Evolutionary conservation across 495 filamentous ascomycete genomes (phyloP), one percentile per base, ranked within the genome.

Genomic region (Hypomontagnella monticulosa): DNA sequence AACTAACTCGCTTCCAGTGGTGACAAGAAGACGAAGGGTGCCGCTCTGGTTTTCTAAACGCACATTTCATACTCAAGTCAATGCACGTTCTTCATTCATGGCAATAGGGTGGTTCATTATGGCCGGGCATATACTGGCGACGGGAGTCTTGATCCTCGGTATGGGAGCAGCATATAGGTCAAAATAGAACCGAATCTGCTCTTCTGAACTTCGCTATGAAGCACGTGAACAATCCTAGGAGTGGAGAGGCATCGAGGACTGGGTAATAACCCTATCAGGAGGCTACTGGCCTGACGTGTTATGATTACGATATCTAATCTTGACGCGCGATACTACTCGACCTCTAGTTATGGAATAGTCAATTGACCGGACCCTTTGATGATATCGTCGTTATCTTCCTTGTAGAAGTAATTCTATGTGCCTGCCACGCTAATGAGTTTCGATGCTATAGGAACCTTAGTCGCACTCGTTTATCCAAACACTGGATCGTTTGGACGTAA

Each of bases 21-120:
- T 85, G 96, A 99, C 89, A 99, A 99, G 93, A 99, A 99, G 93
- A 99, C 96, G 77, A 99, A 99, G 91, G 96, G 96, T 89, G 95
- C 95, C 75, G 96, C 96, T 72, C 87, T 99, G 75, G 96, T 99
- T 73, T 99, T 98, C 85, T 99, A 95, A 85, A 71, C 75, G 54
- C 58, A 36, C 58, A 42, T 58, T 61, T 53, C 57, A 32, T 70
- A 64, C 61, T 66, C 47, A 38, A 50, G 57, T 61, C 46, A 54
- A 63, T 63, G 49, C 66, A 63, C 55, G 60, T 69, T 62, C 60
- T 63, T 69, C 60, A 55, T 69, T 69, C 48, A 63, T 63, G 66
- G 66, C 59, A 69, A 63, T 60, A 63, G 60, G 66, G 66, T 63
- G 59, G 59, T 69, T 63, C 55, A 69, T 69, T 58, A 69, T 52